A percentile compares a stretch with the other conserved stretches of the same genome.
phyloP scores from a whole-genome alignment of 1,139 yeast species.

The Hemisphaericaspora subhashii region DNA sequence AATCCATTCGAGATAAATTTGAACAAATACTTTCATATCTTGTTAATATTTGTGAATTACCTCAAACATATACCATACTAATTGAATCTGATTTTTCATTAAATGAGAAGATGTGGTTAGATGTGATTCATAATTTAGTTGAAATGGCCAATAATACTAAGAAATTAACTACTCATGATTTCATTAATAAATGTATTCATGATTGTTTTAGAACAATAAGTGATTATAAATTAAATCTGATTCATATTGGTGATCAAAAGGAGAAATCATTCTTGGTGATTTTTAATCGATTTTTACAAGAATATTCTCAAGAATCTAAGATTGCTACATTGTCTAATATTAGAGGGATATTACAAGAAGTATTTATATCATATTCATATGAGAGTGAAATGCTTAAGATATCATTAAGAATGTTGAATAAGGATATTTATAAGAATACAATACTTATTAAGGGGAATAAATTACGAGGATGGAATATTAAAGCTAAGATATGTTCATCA shows the following conservation, averaged over 20 bases:
- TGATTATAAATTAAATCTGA: slow-evolving; percentile 31
- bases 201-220: slow-evolving; percentile 52
- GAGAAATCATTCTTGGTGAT: slow-evolving; percentile 47
- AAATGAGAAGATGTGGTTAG: slow-evolving; percentile 43
- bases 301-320: slow-evolving; percentile 24
- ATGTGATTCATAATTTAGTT: slow-evolving; percentile 31
- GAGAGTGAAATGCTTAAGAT: slow-evolving; percentile 60
- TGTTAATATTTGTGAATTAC: slow-evolving; percentile 32
- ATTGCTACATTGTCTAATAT: slow-evolving; percentile 56
- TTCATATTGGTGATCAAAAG: slow-evolving; percentile 15
- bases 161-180: slow-evolving; percentile 18
- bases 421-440: slow-evolving; percentile 51
- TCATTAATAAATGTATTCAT: slow-evolving; percentile 48
- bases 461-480: slow-evolving; percentile 61
- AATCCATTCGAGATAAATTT: slow-evolving; percentile 14
- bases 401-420: slow-evolving; percentile 53
- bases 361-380: slow-evolving; percentile 63
- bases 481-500: slow-evolving; percentile 58
- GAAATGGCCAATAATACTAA: slow-evolving; percentile 15
- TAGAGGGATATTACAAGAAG: slow-evolving; percentile 59
- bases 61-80: slow-evolving; percentile 14
- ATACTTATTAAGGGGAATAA: slow-evolving; percentile 38
- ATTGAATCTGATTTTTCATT: slow-evolving; percentile 15
- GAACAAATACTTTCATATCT: slow-evolving; percentile 35
- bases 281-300: slow-evolving; percentile 48